These are phyloP conservation scores for Fusarium albosuccineum DNA, from an alignment of 2,329 filamentous ascomycete species.

Conservation along the genomic window DNA sequence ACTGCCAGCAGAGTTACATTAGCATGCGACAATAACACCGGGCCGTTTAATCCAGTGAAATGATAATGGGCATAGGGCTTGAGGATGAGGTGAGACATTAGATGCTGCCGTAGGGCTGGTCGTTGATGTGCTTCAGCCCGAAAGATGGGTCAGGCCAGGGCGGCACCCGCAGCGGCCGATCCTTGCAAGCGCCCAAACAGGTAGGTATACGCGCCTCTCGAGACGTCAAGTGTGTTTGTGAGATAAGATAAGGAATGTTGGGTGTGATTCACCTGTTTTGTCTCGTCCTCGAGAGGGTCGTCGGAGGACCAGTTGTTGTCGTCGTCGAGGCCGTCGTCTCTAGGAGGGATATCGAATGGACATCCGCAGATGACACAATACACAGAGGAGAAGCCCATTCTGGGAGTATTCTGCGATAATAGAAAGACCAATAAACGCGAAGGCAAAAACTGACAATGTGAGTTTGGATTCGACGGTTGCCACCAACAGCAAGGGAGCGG, in stretches of 20 bases:
- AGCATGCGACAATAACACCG: no score
- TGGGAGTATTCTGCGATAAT: background rate
- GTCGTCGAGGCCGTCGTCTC: background rate
- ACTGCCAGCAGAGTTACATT: no score
- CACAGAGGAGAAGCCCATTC: background rate
- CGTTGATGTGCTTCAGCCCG: background rate
- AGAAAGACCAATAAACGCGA: background rate
- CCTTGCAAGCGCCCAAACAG: background rate
- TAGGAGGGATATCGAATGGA: constrained; percentile 16
- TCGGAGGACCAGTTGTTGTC: constrained; percentile 2
- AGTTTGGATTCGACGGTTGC: background rate
- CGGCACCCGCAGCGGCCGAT: constrained; percentile 8
- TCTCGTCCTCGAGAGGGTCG: constrained; percentile 10
- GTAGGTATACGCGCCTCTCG: background rate
- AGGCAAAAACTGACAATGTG: no score
- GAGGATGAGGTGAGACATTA: background rate
- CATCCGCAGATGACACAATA: constrained; percentile 21
- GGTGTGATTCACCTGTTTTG: constrained; percentile 12
- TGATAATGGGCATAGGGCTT: background rate
- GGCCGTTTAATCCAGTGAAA: no score
- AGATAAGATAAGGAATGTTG: background rate
- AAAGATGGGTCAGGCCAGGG: background rate
- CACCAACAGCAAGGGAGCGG: background rate
- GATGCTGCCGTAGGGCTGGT: no score
- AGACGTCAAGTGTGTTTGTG: no score